Evolutionary conservation across 352 stramenopile genomes (phyloP).

Genomic region (Pythium aphanidermatum): DNA sequence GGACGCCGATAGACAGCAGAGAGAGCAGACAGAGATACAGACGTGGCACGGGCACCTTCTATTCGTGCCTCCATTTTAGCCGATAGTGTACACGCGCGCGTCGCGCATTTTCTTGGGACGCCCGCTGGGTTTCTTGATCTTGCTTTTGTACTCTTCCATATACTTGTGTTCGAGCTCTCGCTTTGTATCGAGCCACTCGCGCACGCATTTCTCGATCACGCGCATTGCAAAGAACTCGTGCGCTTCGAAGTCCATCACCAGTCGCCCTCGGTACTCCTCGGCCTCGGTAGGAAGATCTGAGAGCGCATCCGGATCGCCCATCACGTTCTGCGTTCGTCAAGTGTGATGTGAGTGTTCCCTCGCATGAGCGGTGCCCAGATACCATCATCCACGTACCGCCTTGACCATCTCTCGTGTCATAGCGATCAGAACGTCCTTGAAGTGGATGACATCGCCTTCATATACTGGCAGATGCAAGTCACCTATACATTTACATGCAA

Average conservation of each 20-base stretch:
- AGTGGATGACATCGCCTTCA: conserved; percentile 75
- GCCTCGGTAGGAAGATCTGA: conserved; percentile 31
- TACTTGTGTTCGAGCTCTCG: conserved; percentile 60
- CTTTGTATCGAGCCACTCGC: conserved; percentile 60
- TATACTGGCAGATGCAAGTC: conserved; percentile 76
- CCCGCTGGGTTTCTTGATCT: conserved; percentile 79
- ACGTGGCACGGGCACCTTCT: not conserved
- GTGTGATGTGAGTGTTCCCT: too few relatives aligned
- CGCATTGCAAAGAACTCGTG: conserved; percentile 69
- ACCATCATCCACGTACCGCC: conserved; percentile 30
- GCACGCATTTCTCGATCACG: conserved; percentile 49
- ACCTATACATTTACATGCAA: conserved; percentile 23
- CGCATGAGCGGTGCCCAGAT: not conserved
- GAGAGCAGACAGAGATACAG: not conserved
- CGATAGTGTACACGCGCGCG: conserved; percentile 67
- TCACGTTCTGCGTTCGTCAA: conserved; percentile 21
- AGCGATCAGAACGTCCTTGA: conserved; percentile 81
- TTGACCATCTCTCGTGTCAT: conserved; percentile 80
- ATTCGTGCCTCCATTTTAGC: conserved; percentile 20
- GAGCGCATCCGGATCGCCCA: conserved; percentile 31
- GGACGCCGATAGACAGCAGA: conserved; percentile 38
- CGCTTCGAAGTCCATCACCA: conserved; percentile 48
- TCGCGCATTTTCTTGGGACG: conserved; percentile 72
- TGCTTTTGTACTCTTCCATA: conserved; percentile 82
- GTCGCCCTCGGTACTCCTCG: conserved; percentile 28